These are phyloP conservation scores for Andrographis paniculata DNA, from an alignment of 305 asterid genomes.

Conservation along the genomic window DNA sequence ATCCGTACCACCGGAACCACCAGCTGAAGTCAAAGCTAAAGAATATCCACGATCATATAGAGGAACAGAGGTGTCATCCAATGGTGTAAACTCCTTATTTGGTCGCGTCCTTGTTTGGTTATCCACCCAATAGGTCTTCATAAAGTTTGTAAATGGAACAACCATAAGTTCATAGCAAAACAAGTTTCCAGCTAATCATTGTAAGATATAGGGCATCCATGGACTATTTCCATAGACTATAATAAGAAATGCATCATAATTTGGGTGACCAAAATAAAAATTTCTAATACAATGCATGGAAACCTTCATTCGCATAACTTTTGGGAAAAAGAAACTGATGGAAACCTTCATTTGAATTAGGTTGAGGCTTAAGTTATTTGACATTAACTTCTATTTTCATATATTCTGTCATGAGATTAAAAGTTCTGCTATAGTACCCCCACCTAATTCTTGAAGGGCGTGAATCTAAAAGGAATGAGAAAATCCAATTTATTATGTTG, in stretches of 20 bases:
- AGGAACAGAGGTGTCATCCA: conserved; percentile 76
- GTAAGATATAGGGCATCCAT: conserved; percentile 11
- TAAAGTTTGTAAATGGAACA: conserved; percentile 16
- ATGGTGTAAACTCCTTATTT: conserved; percentile 39
- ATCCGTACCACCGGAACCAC: conserved; percentile 53
- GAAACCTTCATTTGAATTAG: no score
- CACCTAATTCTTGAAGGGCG: background rate
- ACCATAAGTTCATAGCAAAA: conserved; percentile 9
- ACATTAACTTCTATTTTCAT: background rate
- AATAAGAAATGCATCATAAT: no score
- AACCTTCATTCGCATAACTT: no score
- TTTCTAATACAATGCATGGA: no score
- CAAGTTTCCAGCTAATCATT: conserved; percentile 7
- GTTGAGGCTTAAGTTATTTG: no score
- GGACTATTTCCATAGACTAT: background rate
- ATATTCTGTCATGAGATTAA: background rate
- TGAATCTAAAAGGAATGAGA: background rate
- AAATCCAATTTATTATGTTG: background rate
- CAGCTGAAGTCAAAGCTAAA: conserved; percentile 63
- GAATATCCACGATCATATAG: conserved; percentile 89
- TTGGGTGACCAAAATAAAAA: no score
- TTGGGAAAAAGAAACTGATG: no score
- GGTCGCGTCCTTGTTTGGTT: conserved; percentile 30
- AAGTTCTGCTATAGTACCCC: background rate
- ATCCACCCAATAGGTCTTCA: conserved; percentile 85